Evolutionary conservation across 2,329 filamentous ascomycete genomes (phyloP), one percentile per base, ranked within the genome.

Genomic region (Xylariaceae sp.): DNA sequence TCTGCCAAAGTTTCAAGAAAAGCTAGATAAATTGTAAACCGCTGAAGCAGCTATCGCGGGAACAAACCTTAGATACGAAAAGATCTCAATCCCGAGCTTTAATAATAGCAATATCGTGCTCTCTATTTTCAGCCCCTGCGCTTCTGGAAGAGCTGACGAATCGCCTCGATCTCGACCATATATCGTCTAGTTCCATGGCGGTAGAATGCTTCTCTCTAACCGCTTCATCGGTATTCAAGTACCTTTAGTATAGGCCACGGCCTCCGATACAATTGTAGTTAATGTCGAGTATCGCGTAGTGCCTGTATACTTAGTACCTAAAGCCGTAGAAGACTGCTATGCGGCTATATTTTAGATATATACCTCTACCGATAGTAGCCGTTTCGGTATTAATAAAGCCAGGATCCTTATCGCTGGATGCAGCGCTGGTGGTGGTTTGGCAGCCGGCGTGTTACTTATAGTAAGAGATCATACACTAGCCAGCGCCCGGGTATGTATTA

Each of bases 251-350:
- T 44, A 23, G 2, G 35, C 34, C 12, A 29, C 33, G 36, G 12
- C 21, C 17, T 44, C 32, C 19, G 35, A 33, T n/a, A 35, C 20
- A 12, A 29, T 44, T n/a, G 11, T 44, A 7, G 36, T 29, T 2
- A 23, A 14, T n/a, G 20, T 44, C 19, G 42, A 44, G n/a, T 39
- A 39, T 22, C 42, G 35, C 20, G 14, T 44, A 10, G 42, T 35
- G 19, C 42, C 42, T 10, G 14, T 17, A 22, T 14, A 44, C 21
- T 35, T 25, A 7, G 10, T 29, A 19, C 42, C 35, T 17, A 21
- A 17, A 5, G 23, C 42, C 5, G 36, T 44, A 2, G 42, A 44
- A 19, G 42, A 44, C 16, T 37, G 17, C 19, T 44, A 44, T 11
- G 36, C 34, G 20, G 42, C 35, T 12, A 22, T 44, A 8, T 17